Percentiles rank a stretch among this genome's conserved stretches.
Evolutionary conservation across 768 basidiomycete species (phyloP).

Genomic region (Lactifluus rugatus): DNA sequence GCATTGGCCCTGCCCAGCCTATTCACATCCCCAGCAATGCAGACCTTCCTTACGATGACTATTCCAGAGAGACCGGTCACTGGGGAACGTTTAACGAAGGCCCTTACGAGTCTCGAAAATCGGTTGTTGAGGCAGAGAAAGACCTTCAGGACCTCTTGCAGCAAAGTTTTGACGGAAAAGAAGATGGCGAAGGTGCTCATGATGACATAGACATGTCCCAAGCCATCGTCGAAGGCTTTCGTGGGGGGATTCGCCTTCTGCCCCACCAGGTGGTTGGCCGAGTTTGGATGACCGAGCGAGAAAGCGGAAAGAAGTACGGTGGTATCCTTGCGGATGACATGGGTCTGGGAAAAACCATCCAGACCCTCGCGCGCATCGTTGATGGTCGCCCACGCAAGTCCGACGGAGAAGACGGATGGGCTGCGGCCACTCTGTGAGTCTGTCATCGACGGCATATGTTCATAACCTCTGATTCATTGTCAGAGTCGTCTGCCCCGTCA

Average conservation of each 20-base stretch:
- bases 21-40: conserved; percentile 16
- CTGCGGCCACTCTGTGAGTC: conserved; percentile 58
- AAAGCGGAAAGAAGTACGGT: conserved; percentile 66
- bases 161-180: conserved; percentile 44
- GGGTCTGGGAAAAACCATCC: conserved; percentile 88
- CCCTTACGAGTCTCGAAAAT: conserved; percentile 27
- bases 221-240: conserved; percentile 69
- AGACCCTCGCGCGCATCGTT: conserved; percentile 78
- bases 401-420: conserved; percentile 65
- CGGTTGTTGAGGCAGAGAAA: conserved; percentile 57
- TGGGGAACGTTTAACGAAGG: conserved; percentile 27
- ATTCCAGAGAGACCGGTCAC: conserved; percentile 18
- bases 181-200: conserved; percentile 41
- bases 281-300: conserved; percentile 80
- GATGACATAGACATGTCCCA: conserved; percentile 49
- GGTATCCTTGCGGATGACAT: conserved; percentile 91
- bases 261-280: conserved; percentile 86
- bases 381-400: conserved; percentile 64
- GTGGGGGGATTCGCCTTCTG: conserved; percentile 55
- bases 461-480: not conserved
- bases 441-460: not conserved
- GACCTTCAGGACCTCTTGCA: conserved; percentile 69
- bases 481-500: conserved; percentile 82
- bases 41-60: not conserved
- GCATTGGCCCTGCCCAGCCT: conserved; percentile 8